These are phyloP conservation scores for Penicillium subrubescens DNA, from an alignment of 495 filamentous ascomycete species.

Conservation along the genomic window DNA sequence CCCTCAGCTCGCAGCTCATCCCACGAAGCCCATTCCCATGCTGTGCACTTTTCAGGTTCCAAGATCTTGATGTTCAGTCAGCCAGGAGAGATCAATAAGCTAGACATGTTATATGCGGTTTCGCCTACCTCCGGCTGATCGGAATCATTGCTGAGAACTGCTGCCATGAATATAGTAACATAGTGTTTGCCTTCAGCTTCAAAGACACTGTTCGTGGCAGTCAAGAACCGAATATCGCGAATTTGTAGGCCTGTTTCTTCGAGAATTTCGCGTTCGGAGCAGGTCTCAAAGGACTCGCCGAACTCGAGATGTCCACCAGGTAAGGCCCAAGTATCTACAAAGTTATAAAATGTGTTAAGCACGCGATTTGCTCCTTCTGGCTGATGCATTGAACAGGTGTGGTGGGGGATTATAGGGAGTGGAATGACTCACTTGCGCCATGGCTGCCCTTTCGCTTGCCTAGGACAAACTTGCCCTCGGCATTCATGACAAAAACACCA, in stretches of 20 bases:
- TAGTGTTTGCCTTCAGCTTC: slow-evolving; percentile 58
- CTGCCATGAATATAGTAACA: slow-evolving; percentile 63
- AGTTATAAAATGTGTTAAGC: not conserved
- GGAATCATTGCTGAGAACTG: slow-evolving; percentile 38
- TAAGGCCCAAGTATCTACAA: slow-evolving; percentile 57
- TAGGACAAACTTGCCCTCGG: slow-evolving; percentile 34
- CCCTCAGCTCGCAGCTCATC: slow-evolving; percentile 31
- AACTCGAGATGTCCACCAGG: slow-evolving; percentile 72
- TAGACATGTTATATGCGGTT: not conserved
- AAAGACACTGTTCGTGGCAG: slow-evolving; percentile 64
- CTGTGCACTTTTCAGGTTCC: slow-evolving; percentile 67
- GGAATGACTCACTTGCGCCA: slow-evolving; percentile 33
- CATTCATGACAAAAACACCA: slow-evolving; percentile 35
- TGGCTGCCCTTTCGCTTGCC: slow-evolving; percentile 40
- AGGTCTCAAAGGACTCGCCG: slow-evolving; percentile 58
- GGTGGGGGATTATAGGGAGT: not conserved
- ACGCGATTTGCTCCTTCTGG: not conserved
- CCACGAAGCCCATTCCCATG: slow-evolving; percentile 64
- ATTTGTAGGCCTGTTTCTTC: slow-evolving; percentile 68
- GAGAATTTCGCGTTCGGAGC: slow-evolving; percentile 63
- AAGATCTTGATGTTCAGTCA: slow-evolving; percentile 27
- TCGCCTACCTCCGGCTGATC: slow-evolving; percentile 53
- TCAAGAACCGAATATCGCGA: slow-evolving; percentile 47
- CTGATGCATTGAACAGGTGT: not conserved
- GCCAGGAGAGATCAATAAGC: slow-evolving; percentile 23